Conservation (phyloP, 75 land plant genomes). For the Sequoia sempervirens region DNA sequence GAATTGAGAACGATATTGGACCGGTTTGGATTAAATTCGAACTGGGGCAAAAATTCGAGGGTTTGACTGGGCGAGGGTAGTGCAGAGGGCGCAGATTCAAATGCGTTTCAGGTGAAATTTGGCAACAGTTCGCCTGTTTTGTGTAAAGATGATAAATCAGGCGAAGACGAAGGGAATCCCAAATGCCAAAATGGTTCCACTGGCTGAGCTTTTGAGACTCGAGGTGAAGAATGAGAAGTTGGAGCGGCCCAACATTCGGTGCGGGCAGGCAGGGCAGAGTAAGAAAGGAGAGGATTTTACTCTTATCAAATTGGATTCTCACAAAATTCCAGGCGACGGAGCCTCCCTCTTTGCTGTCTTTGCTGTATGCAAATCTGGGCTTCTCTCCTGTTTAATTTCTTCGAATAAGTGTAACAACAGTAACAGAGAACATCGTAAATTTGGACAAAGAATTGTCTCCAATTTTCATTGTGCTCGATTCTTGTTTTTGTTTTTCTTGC, state of each 20-base stretch:
- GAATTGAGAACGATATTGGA: neutral
- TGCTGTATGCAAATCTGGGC: conserved; percentile 40
- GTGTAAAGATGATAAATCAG: neutral
- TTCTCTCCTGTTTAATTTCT: neutral
- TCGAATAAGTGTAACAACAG: neutral
- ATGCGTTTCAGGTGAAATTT: neutral
- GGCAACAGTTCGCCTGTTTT: neutral
- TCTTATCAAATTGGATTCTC: conserved; percentile 73
- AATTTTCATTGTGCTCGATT: neutral
- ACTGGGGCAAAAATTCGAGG: neutral
- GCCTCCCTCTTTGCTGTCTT: conserved; percentile 78
- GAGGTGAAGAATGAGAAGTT: conserved; percentile 67
- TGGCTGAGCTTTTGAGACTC: conserved; percentile 66
- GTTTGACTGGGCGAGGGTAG: neutral
- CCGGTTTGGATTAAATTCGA: neutral
- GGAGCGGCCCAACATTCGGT: conserved; percentile 67
- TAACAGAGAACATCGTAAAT: neutral
- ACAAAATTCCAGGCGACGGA: conserved; percentile 71
- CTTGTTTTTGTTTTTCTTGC: neutral
- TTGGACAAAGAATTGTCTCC: neutral
- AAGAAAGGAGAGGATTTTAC: conserved; percentile 98
- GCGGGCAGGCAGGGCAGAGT: conserved; percentile 82
- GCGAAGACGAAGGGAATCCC: neutral
- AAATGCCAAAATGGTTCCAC: conserved; percentile 46
- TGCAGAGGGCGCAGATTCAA: neutral